These are phyloP conservation scores for barrel medic (Medicago truncatula) DNA, from an alignment of 306 rosid genomes.

Conservation along the genomic window MtrunA17r5.0-ANR NC_053048.1:49173001-49173500, in stretches of 20 bases:
- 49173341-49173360: slow-evolving; percentile 58
- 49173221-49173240: background rate
- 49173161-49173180: background rate
- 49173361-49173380: slow-evolving; percentile 56
- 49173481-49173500: slow-evolving; percentile 53
- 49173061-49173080: background rate
- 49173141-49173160: background rate
- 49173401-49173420: slow-evolving; percentile 26
- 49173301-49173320: slow-evolving; percentile 68
- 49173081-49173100: background rate
- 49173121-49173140: background rate
- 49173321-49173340: slow-evolving; percentile 72
- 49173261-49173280: slow-evolving; percentile 67
- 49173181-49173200: background rate
- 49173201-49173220: background rate
- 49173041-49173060: background rate
- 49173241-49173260: background rate
- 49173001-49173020: too few relatives aligned
- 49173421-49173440: slow-evolving; percentile 33
- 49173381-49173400: slow-evolving; percentile 39
- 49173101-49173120: background rate
- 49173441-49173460: slow-evolving; percentile 46
- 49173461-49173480: slow-evolving; percentile 47
- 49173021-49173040: too few relatives aligned
- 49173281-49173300: slow-evolving; percentile 69